Percentiles rank a stretch among this genome's conserved stretches.
Conservation (phyloP, 139 green algal genomes). For the Micromonas pusilla region DNA sequence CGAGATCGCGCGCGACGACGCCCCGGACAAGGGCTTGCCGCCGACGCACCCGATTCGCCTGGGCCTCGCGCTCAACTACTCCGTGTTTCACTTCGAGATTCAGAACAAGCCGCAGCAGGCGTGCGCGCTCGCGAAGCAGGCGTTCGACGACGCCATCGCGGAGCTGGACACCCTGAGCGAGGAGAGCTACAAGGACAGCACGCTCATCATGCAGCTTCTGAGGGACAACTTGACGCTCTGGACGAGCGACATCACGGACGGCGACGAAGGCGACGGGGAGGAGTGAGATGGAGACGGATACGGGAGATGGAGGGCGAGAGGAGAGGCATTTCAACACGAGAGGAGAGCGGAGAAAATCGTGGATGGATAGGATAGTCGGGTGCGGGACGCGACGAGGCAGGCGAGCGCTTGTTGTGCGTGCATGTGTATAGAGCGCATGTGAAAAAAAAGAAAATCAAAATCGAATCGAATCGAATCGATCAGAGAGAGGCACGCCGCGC, state of each 20-base stretch:
- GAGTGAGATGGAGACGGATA: neutral
- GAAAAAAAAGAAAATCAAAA: no score
- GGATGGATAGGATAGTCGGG: no score
- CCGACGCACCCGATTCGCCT: conserved; percentile 45
- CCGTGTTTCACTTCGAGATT: conserved; percentile 52
- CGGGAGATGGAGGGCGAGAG: neutral
- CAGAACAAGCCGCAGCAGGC: conserved; percentile 34
- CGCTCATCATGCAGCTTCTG: conserved; percentile 48
- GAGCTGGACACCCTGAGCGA: conserved; percentile 45
- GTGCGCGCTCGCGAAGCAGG: conserved; percentile 42
- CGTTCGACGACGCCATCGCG: conserved; percentile 45
- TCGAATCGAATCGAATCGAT: no score
- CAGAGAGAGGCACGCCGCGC: no score
- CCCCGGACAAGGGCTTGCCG: conserved; percentile 13
- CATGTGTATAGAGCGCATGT: no score
- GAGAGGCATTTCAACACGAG: no score
- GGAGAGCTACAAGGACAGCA: conserved; percentile 49
- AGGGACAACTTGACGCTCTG: conserved; percentile 49
- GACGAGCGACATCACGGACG: conserved; percentile 43
- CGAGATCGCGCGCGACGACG: conserved; percentile 38
- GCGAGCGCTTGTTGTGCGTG: no score
- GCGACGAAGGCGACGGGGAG: conserved; percentile 15
- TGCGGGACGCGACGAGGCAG: no score
- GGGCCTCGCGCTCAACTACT: conserved; percentile 45
- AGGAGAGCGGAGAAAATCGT: neutral